phyloP scores from a whole-genome alignment of 1,139 yeast species.

The Suhomyces coccinellae region DNA sequence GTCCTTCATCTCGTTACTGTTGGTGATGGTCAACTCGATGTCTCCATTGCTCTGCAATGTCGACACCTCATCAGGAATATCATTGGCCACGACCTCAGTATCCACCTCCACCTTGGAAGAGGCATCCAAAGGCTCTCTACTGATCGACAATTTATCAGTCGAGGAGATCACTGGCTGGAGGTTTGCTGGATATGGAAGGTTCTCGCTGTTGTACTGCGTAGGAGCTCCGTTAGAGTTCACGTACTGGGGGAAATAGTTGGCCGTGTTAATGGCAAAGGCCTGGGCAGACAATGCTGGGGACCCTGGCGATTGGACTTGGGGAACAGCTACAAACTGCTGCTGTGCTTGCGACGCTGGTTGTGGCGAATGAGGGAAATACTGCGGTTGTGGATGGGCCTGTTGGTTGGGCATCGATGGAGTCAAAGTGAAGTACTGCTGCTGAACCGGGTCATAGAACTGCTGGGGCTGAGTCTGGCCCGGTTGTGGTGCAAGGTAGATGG shows the following conservation, averaged over 20 bases:
- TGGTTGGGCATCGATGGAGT: constrained; percentile 32
- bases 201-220: constrained; percentile 14
- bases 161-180: constrained; percentile 15
- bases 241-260: constrained; percentile 22
- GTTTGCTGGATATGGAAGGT: constrained; percentile 18
- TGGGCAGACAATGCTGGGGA: constrained; percentile 14
- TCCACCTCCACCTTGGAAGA: neutral
- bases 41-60: constrained; percentile 17
- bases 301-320: constrained; percentile 10
- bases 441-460: constrained; percentile 49
- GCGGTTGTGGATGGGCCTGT: constrained; percentile 29
- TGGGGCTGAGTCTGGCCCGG: constrained; percentile 29
- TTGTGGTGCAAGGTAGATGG: constrained; percentile 18
- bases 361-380: constrained; percentile 41
- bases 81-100: constrained; percentile 2
- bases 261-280: constrained; percentile 20
- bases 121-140: constrained; percentile 1
- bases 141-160: constrained; percentile 8
- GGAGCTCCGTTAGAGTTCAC: constrained; percentile 9
- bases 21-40: constrained; percentile 1
- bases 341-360: constrained; percentile 21
- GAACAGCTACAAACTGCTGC: constrained; percentile 16
- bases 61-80: constrained; percentile 17
- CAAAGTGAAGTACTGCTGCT: constrained; percentile 46
- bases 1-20: constrained; percentile 1